Evolutionary conservation across 192 early-diverging fungal genomes (phyloP), one percentile per base, ranked within the genome.

Genomic region (Coemansia sp.): DNA sequence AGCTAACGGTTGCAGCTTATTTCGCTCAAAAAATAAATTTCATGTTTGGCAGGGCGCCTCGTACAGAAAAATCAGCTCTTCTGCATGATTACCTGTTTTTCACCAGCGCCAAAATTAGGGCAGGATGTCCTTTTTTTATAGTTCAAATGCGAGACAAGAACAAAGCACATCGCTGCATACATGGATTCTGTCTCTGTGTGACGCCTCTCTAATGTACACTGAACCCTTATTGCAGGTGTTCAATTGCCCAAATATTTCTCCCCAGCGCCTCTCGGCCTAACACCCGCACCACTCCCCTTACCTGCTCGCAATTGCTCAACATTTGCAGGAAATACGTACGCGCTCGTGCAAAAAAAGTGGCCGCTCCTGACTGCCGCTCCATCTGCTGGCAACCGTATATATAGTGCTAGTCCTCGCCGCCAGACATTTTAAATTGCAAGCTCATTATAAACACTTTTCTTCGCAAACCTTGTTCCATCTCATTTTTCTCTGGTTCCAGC

Each of bases 181-280:
- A 58, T 58, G 57, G 57, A 58, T 58, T 58, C 31, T 34, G 53
- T 58, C 31, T 55, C 53, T 58, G 12, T 55, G 57, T 58, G 31
- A 58, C 57, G 57, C 57, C 57, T 33, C 57, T 33, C 16, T 31
- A 33, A 58, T 58, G 57, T 33, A 58, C 15, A 7, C 57, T 33
- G 33, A 58, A 58, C 57, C 57, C 13, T 4, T 34, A 33, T 33
- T 58, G 31, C 57, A 58, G 57, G 15, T 31, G 57, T 58, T 15
- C 31, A 33, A 34, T 58, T 33, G 57, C 57, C 31, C 31, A 58
- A 36, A n/a, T 16, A 12, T 18, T 31, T 34, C 13, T 34, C 36
- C 31, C 16, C 27, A 58, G 31, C 55, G 31, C 55, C 29, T 34
- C 29, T 11, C 50, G 10, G 50, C 20, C 20, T 24, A 58, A 15